Base-by-base conservation (phyloP, 2,329 filamentous ascomycete genomes). In the Aspergillus calidoustus region DNA sequence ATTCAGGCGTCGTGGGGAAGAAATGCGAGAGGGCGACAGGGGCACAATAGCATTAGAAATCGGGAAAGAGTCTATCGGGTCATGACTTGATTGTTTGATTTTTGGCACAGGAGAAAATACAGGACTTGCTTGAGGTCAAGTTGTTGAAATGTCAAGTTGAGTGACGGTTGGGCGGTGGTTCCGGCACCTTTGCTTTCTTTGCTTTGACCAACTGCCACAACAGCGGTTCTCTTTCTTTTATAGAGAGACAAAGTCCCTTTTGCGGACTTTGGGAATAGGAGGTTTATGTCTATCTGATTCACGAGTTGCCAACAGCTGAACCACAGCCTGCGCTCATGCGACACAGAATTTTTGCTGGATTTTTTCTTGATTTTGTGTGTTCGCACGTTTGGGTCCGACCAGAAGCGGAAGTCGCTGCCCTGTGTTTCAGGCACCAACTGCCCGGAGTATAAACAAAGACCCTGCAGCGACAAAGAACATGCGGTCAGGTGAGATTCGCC, bases 41-140 rank as follows among this genome's bases (percentile, higher is more conserved):
- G 59, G 62, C 59, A 68, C 69, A 71, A 15, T 69, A 66, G 65
- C 68, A 70, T 61, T 61, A 59, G 53, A 64, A 56, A 54, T 53
- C 53, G 44, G 43, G 13, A 34, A 25, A 38, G 22, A 44, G 61
- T 54, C 54, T 62, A 65, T 64, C 46, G 49, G 59, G 57, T 57
- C 61, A 66, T 64, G 57, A 38, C 56, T 63, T 31, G 54, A 15
- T 56, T 41, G 34, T 25, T 28, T 38, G 38, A 25, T 19, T 38
- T 38, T 55, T 38, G 50, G 9, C 51, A 34, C 22, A 46, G 34
- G 41, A 55, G 51, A 11, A 31, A 50, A 51, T 54, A 60, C 47
- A 58, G 47, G n/a, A 34, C 17, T 23, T 19, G 25, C 41, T 34
- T 38, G n/a, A 46, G 5, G n/a, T 54, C 41, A 54, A 59, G 38